phyloP scores from a whole-genome alignment of 169 alveolate species.

The Plasmodium inui region DNA sequence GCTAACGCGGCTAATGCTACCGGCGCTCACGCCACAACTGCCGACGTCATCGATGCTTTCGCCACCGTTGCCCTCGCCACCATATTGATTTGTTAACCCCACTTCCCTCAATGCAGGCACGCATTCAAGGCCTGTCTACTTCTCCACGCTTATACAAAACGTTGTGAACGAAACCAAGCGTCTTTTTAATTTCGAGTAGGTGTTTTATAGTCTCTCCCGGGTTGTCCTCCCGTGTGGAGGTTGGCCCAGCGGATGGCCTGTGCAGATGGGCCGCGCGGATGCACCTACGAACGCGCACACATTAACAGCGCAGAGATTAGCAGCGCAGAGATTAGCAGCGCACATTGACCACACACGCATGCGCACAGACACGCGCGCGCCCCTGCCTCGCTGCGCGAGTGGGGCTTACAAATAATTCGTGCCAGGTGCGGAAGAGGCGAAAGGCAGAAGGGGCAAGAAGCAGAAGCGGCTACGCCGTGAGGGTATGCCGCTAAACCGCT shows the following conservation, averaged over 20 bases:
- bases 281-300: background rate
- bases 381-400: too few species aligned
- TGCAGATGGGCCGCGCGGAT: background rate
- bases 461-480: background rate
- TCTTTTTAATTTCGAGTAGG: conserved; percentile 26
- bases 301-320: too few species aligned
- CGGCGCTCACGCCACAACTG: background rate
- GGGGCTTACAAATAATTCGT: background rate
- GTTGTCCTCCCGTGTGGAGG: background rate
- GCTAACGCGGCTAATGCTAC: too few species aligned
- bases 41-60: background rate
- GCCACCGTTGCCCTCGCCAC: background rate
- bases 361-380: background rate
- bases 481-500: background rate
- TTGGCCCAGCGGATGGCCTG: too few species aligned
- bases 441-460: too few species aligned
- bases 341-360: background rate
- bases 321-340: too few species aligned
- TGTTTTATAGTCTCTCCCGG: background rate
- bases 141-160: conserved; percentile 28
- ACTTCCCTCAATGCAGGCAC: conserved; percentile 61
- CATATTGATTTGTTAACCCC: background rate
- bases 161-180: conserved; percentile 23
- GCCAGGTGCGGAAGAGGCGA: background rate
- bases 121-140: conserved; percentile 68